Evolutionary conservation across 169 alveolate genomes (phyloP).

Genomic region (Plasmodium sp.): DNA sequence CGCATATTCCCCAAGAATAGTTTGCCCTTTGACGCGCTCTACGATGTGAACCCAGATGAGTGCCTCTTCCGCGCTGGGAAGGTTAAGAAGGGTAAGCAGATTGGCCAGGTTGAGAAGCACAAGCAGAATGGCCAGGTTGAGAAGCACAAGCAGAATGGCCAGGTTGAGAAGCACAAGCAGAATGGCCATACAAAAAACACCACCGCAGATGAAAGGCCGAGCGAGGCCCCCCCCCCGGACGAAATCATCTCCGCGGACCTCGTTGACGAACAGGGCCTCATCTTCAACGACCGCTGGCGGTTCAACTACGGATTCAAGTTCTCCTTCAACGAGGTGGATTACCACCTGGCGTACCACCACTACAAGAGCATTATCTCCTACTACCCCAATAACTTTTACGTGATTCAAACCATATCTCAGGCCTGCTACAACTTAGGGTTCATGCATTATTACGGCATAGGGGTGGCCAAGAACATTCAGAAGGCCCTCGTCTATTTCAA

Average conservation of each 20-base stretch:
- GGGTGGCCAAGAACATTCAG: slow-evolving; percentile 50
- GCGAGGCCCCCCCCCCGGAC: not conserved
- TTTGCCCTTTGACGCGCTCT: not conserved
- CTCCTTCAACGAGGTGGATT: slow-evolving; percentile 46
- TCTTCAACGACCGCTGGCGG: slow-evolving; percentile 46
- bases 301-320: slow-evolving; percentile 34
- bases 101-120: too few relatives aligned
- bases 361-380: slow-evolving; percentile 59
- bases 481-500: slow-evolving; percentile 56
- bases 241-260: slow-evolving; percentile 40
- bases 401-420: slow-evolving; percentile 27
- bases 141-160: not conserved
- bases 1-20: slow-evolving; percentile 13
- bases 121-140: not conserved
- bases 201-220: not conserved
- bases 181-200: not conserved
- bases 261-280: slow-evolving; percentile 35
- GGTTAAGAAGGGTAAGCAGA: not conserved
- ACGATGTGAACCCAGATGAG: not conserved
- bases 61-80: not conserved
- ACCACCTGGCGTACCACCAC: slow-evolving; percentile 62
- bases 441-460: slow-evolving; percentile 71
- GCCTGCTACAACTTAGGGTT: slow-evolving; percentile 69
- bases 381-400: slow-evolving; percentile 45
- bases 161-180: not conserved